Base-by-base conservation (phyloP, 164 flowering plant genomes). In the Umbilicus rupestris region DNA sequence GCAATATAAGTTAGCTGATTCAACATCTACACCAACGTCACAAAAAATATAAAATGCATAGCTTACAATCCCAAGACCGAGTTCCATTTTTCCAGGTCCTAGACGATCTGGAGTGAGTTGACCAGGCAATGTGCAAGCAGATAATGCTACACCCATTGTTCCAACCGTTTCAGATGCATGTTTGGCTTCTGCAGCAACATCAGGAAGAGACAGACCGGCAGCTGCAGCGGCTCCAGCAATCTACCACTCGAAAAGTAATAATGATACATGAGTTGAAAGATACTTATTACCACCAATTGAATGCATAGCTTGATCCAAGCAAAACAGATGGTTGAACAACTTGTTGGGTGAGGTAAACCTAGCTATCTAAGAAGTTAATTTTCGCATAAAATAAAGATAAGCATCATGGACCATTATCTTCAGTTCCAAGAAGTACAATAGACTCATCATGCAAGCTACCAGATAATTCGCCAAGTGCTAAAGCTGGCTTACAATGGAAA, bases 61-160 rank as follows among this genome's bases (percentile, higher is more conserved):
- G 73, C 96, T 80, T 80, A 94, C 97, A 73, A 94, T 87, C 77
- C 97, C 97, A 74, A 94, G 97, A 69, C 98, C 98, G 71, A 94
- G 90, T 80, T 94, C 98, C 91, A 94, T 94, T 76, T 89, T 94
- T 66, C 89, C 96, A 31, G 88, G 87, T 66, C 96, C 95, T 66
- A 89, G 62, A 66, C 97, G 92, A 72, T 94, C 97, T 64, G 96
- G 77, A 35, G 91, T 78, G 29, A 83, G 82, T 76, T 79, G 94
- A 70, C 97, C 97, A 60, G 98, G 96, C 69, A 85, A 73, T 29
- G 97, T 89, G 80, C 97, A 90, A 68, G 84, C 88, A 70, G 97
- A 89, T 64, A 90, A 77, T 39, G 97, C 98, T 75, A 94, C 97
- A 66, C 92, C 96, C 98, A 94, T 87, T 67, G 98, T 94, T 60